Conservation (phyloP, 73 alveolate genomes). For the Blepharisma stoltei region DNA sequence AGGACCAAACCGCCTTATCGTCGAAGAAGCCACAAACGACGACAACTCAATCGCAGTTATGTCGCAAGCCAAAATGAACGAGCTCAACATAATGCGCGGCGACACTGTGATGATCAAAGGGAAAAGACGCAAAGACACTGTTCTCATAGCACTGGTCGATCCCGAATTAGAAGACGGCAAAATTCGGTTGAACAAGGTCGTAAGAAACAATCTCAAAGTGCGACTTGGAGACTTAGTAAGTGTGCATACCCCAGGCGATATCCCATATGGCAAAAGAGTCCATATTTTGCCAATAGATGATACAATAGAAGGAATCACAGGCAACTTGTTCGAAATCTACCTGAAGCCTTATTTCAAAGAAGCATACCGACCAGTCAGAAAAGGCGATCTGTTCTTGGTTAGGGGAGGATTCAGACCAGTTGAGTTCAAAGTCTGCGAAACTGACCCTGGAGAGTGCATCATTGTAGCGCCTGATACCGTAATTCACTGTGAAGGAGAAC, state of each 20-base stretch:
- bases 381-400: slow-evolving; percentile 96
- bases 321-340: slow-evolving; percentile 91
- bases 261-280: slow-evolving; percentile 89
- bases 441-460: slow-evolving; percentile 96
- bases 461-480: slow-evolving; percentile 97
- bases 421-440: slow-evolving; percentile 97
- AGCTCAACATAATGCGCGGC: slow-evolving; percentile 91
- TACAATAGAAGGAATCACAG: slow-evolving; percentile 96
- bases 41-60: slow-evolving; percentile 72
- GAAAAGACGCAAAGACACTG: slow-evolving; percentile 91
- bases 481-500: slow-evolving; percentile 88
- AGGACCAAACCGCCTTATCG: slow-evolving; percentile 87
- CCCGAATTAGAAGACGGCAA: slow-evolving; percentile 77
- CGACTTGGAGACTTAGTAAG: slow-evolving; percentile 81
- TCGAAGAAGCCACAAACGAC: slow-evolving; percentile 85
- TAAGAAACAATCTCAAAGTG: slow-evolving; percentile 93
- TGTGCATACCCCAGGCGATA: slow-evolving; percentile 82
- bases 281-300: slow-evolving; percentile 98
- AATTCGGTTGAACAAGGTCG: slow-evolving; percentile 91
- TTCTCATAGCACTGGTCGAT: slow-evolving; percentile 85
- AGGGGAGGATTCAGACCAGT: slow-evolving; percentile 98
- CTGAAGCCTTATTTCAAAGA: slow-evolving; percentile 97
- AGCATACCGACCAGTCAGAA: slow-evolving; percentile 97
- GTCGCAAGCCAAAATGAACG: slow-evolving; percentile 92
- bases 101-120: slow-evolving; percentile 97